Percentiles rank a stretch among this genome's conserved stretches.
Evolutionary conservation across 2,329 filamentous ascomycete species (phyloP).

Genomic region (Berkeleyomyces rouxiae): DNA sequence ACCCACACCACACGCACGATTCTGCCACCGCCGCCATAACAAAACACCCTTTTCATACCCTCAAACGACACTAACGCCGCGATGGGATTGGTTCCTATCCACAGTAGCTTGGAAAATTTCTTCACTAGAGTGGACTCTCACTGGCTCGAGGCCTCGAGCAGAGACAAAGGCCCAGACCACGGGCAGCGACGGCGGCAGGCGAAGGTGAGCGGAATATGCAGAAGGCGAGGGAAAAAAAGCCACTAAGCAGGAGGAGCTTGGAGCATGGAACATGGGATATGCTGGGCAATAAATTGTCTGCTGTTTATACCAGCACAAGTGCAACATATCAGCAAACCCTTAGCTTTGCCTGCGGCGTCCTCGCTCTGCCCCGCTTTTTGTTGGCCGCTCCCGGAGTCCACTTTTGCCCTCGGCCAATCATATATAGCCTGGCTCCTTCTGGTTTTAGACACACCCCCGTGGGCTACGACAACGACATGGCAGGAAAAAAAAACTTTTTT

Average conservation of each 20-base stretch:
- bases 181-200: background rate
- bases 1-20: too few species aligned
- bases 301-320: background rate
- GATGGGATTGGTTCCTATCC: background rate
- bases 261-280: background rate
- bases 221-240: background rate
- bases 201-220: background rate
- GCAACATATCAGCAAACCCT: too few species aligned
- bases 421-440: background rate
- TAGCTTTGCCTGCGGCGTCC: background rate
- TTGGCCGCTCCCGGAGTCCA: slow-evolving; percentile 11
- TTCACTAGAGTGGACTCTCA: slow-evolving; percentile 9
- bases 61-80: background rate
- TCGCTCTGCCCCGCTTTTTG: background rate
- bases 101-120: slow-evolving; percentile 8
- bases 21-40: too few species aligned
- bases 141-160: background rate
- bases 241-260: background rate
- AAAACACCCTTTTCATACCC: background rate
- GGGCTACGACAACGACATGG: background rate
- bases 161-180: background rate
- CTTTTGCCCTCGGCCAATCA: slow-evolving; percentile 3
- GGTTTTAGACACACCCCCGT: slow-evolving; percentile 8
- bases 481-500: background rate
- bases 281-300: background rate